Evolutionary conservation across 495 filamentous ascomycete species (phyloP).

Genomic region (Lentithecium fluviatile): DNA sequence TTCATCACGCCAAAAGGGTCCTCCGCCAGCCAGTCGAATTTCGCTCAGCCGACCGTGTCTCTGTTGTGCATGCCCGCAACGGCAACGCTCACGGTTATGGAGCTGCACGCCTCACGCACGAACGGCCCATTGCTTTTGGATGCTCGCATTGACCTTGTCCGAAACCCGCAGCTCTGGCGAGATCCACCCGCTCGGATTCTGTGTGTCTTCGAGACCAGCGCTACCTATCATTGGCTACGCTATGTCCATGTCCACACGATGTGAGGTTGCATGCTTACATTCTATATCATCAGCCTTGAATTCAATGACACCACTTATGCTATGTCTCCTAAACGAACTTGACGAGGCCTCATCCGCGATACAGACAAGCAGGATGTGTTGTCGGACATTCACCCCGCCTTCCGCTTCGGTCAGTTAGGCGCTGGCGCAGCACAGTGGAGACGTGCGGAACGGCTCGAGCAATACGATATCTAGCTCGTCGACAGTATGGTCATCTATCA

Average conservation of each 20-base stretch:
- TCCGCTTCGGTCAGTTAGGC: background rate
- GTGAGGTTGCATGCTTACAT: background rate
- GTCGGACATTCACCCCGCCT: background rate
- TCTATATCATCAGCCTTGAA: too few species aligned
- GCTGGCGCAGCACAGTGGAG: background rate
- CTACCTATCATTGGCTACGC: background rate
- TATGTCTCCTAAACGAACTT: too few species aligned
- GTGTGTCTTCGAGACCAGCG: background rate
- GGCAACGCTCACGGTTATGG: constrained; percentile 2
- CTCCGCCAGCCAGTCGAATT: constrained; percentile 15
- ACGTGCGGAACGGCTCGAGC: constrained; percentile 10
- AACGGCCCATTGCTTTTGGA: constrained; percentile 12
- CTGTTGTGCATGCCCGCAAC: constrained; percentile 2
- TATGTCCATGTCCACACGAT: background rate
- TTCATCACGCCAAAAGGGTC: background rate
- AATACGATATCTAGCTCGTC: background rate
- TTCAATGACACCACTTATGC: too few species aligned
- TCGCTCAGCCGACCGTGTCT: constrained; percentile 14
- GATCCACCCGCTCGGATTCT: constrained; percentile 20
- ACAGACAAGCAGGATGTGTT: too few species aligned
- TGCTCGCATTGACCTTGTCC: constrained; percentile 22
- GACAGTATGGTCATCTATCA: constrained; percentile 1
- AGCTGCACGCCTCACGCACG: constrained; percentile 22
- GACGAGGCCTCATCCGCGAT: too few species aligned
- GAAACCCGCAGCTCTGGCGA: constrained; percentile 20